These are phyloP conservation scores for Aspergillus latus DNA, from an alignment of 2,329 filamentous ascomycete genomes.

Conservation along the genomic window DNA sequence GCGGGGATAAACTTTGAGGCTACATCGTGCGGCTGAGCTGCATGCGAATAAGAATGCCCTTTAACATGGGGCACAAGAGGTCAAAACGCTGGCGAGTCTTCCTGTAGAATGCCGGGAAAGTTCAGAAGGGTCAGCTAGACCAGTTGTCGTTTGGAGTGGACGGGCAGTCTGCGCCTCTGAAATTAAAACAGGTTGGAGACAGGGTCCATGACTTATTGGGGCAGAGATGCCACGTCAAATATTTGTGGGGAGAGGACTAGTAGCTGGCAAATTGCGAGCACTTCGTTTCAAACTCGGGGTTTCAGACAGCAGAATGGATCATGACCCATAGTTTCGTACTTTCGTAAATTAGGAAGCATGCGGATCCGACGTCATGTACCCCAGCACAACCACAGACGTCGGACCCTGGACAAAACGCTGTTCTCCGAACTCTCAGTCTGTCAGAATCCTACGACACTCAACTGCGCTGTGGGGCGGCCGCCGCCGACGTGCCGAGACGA, in stretches of 20 bases:
- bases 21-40: not conserved
- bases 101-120: not conserved
- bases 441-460: not conserved
- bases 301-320: too few relatives aligned
- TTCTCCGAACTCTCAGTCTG: not conserved
- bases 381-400: not conserved
- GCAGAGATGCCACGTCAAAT: too few relatives aligned
- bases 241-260: too few relatives aligned
- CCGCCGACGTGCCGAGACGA: not conserved
- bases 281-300: not conserved
- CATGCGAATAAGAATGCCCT: constrained; percentile 4
- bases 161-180: too few relatives aligned
- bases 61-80: not conserved
- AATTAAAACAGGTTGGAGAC: too few relatives aligned
- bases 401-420: not conserved
- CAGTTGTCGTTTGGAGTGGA: too few relatives aligned
- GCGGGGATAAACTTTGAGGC: constrained; percentile 4
- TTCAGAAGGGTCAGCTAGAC: too few relatives aligned
- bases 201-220: too few relatives aligned
- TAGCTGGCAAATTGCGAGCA: too few relatives aligned
- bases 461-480: not conserved
- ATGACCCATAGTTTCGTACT: not conserved
- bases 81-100: constrained; percentile 3
- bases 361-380: not conserved
- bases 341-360: too few relatives aligned